Evolutionary conservation across 805 yeast genomes (phyloP).

Genomic region (Kuraishia molischiana): DNA sequence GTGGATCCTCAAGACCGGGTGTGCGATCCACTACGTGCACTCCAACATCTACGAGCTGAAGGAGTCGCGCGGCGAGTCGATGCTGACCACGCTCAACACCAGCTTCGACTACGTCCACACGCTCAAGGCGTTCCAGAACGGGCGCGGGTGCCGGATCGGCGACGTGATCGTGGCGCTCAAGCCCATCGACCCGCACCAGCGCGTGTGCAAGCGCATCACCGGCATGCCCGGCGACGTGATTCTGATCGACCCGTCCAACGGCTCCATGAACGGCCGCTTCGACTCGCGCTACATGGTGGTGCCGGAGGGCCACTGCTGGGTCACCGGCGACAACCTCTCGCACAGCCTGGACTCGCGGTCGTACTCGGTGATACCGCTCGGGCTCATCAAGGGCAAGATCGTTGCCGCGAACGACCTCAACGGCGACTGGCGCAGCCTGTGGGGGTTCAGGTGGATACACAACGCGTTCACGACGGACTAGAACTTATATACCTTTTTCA

Average conservation of each 20-base stretch:
- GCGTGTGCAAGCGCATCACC: constrained; percentile 87
- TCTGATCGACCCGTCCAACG: constrained; percentile 67
- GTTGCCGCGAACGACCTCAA: constrained; percentile 55
- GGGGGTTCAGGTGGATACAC: constrained; percentile 45
- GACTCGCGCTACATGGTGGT: constrained; percentile 56
- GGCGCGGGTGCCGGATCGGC: constrained; percentile 63
- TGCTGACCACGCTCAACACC: constrained; percentile 83
- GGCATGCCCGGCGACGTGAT: constrained; percentile 95
- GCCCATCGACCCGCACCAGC: constrained; percentile 78
- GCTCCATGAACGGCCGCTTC: constrained; percentile 35
- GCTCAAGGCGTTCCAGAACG: constrained; percentile 51
- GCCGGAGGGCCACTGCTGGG: constrained; percentile 95
- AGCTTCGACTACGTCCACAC: constrained; percentile 74
- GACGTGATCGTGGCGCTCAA: constrained; percentile 83
- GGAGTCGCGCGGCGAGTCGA: constrained; percentile 85
- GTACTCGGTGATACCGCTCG: constrained; percentile 87
- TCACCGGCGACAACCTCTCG: constrained; percentile 88
- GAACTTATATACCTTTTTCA: constrained; percentile 17
- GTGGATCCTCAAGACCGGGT: constrained; percentile 49
- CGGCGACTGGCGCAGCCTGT: constrained; percentile 28
- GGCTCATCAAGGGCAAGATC: constrained; percentile 77
- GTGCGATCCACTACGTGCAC: constrained; percentile 57
- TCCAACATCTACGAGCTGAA: constrained; percentile 64
- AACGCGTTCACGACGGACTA: constrained; percentile 33
- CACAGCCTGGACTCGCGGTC: constrained; percentile 85